Conservation (phyloP, 2,329 filamentous ascomycete species). For the Lasiodiplodia sp. region DNA sequence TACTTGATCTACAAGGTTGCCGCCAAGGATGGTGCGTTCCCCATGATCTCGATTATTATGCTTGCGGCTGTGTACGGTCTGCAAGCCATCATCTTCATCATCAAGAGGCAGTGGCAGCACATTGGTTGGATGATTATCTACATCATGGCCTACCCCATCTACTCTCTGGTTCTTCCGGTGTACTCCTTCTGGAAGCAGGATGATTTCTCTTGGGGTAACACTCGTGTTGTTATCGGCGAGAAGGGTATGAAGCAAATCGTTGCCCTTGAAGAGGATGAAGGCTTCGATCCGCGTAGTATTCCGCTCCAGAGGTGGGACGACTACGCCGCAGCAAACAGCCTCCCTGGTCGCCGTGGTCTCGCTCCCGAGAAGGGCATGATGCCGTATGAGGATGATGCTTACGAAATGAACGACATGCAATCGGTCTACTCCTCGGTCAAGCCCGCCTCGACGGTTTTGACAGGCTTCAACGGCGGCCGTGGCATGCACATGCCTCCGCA, state of each 20-base stretch:
- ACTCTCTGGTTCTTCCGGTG: slow-evolving; percentile 86
- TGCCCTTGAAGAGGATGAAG: slow-evolving; percentile 79
- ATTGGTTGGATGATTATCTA: slow-evolving; percentile 99
- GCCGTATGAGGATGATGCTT: slow-evolving; percentile 75
- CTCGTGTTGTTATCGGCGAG: slow-evolving; percentile 94
- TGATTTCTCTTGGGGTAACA: slow-evolving; percentile 99
- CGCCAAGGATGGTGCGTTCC: slow-evolving; percentile 75
- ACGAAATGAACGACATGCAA: slow-evolving; percentile 98
- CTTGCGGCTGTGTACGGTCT: slow-evolving; percentile 92
- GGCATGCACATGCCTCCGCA: slow-evolving; percentile 80
- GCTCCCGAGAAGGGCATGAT: slow-evolving; percentile 66
- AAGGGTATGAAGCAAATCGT: slow-evolving; percentile 91
- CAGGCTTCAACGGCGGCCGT: slow-evolving; percentile 72
- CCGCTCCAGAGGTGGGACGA: slow-evolving; percentile 97
- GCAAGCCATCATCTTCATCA: slow-evolving; percentile 93
- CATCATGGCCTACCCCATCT: slow-evolving; percentile 92
- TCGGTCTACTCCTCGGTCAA: slow-evolving; percentile 94
- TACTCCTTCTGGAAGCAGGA: slow-evolving; percentile 99
- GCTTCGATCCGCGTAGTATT: slow-evolving; percentile 90
- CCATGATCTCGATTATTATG: slow-evolving; percentile 86
- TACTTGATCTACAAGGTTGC: slow-evolving; percentile 86
- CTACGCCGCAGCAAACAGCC: slow-evolving; percentile 83
- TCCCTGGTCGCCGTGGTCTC: slow-evolving; percentile 86
- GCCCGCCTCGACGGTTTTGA: slow-evolving; percentile 83
- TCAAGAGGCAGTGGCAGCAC: slow-evolving; percentile 98